Evolutionary conservation across 2,329 filamentous ascomycete species (phyloP), one percentile per base, ranked within the genome.

Genomic region (Penicillium capsulatum): DNA sequence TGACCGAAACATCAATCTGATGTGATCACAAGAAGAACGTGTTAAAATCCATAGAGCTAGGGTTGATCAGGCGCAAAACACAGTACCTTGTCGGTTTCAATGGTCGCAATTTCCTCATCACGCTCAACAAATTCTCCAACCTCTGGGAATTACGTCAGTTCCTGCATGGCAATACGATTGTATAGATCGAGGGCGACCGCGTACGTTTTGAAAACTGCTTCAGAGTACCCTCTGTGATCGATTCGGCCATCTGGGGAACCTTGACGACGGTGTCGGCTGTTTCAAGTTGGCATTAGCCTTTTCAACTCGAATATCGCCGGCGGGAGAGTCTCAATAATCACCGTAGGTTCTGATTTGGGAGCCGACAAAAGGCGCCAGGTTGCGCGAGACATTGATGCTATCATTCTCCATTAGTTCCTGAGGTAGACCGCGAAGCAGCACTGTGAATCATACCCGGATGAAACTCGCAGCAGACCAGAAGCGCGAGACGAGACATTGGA

Each of bases 231-330:
- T 98, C 92, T 31, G 88, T 94, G 66, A 98, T 97, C 34, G 92
- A 97, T 70, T 98, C 92, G 50, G 92, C 92, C 92, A 98, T 97
- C 64, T 92, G 80, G 22, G 92, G 92, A 53, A 97, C 92, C 72
- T 97, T 91, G 67, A 98, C 81, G 49, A 91, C 71, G 54, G 80
- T 83, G 61, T 94, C 88, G 64, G 90, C 90, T 71, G 38, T 11
- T 36, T 36, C 7, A 39, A 29, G 32, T 36, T 37, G 56, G 45
- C 13, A 26, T 47, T 38, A 45, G 39, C 26, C 30, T 34, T 15
- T 11, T 41, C 24, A 7, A n/a, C 9, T 36, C 14, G 8, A 31
- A 16, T 7, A 17, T 28, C 13, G 26, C 15, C 10, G 13, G 28
- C 32, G 19, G 14, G 30, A 16, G 4, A n/a, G 17, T 28, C 19